Base-by-base conservation (phyloP, 1,139 yeast genomes). In the Saccharomycopsis hybrid region DNA sequence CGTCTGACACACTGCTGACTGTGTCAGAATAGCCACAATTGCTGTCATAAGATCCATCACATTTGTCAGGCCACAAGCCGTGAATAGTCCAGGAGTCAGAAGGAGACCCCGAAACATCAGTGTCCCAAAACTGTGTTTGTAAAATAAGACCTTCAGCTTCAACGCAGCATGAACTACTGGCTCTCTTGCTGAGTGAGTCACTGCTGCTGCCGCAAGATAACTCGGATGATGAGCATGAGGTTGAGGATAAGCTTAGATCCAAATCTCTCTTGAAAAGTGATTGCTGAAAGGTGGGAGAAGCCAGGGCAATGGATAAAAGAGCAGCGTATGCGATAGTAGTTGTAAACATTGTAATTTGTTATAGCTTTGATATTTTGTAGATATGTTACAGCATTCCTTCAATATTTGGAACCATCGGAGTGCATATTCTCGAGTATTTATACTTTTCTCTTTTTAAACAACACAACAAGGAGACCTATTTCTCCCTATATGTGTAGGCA, bases 51-150 rank as follows among this genome's bases (percentile, higher is more conserved):
- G 83, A 72, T 1, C 95, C 95, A 58, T 76, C 79, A 64, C 95
- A 86, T 59, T 77, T 76, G 64, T 86, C 92, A 5, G 90, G 88
- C 95, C 95, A 86, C 48, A 85, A 67, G 0, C 95, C 95, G 62
- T 86, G 95, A 36, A 87, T 69, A 0, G 97, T 90, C 67, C 88
- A 92, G 54, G 79, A 70, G 56, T 88, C 82, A 44, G 75, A 70
- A 1, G 88, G 85, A 2, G 96, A 95, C 53, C 82, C 73, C 1
- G 94, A 80, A 0, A 96, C 96, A 54, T 71, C 70, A 62, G 85
- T 86, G 64, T 89, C 96, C 97, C 97, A 90, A 66, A 90, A 89
- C 64, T 92, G 97, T 0, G 97, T 87, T 60, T 82, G 87, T 47
- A 90, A 67, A 41, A 90, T 75, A 18, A 89, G 75, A 1, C 97